These are phyloP conservation scores for Ceratocystis alfenasii DNA, from an alignment of 2,329 filamentous ascomycete genomes.

Conservation along the genomic window DNA sequence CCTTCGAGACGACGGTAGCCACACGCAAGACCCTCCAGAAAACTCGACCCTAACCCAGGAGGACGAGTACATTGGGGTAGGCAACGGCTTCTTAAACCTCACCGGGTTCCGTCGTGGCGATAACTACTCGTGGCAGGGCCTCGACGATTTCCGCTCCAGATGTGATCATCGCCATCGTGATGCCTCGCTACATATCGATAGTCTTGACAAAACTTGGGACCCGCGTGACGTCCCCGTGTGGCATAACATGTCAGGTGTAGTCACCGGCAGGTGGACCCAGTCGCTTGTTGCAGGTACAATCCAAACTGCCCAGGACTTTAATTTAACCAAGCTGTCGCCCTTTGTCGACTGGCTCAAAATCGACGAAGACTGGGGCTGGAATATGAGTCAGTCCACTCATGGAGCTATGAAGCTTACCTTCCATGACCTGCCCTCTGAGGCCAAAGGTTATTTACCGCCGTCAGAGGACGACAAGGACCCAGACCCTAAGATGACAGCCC, in stretches of 20 bases:
- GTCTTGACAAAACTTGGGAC: conserved; percentile 30
- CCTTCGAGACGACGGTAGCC: conserved; percentile 5
- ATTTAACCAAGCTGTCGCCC: conserved; percentile 53
- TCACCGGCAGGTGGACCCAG: conserved; percentile 65
- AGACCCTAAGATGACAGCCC: conserved; percentile 26
- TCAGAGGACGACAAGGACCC: conserved; percentile 17
- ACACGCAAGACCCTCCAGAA: conserved; percentile 6
- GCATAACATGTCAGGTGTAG: conserved; percentile 63
- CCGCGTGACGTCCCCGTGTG: conserved; percentile 43
- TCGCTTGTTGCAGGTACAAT: conserved; percentile 34
- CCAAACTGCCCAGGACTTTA: conserved; percentile 42
- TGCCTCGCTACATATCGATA: conserved; percentile 32
- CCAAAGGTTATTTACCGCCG: conserved; percentile 3
- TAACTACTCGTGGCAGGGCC: conserved; percentile 64
- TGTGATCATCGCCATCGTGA: conserved; percentile 41
- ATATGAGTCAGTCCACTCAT: conserved; percentile 56
- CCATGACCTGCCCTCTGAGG: conserved; percentile 19
- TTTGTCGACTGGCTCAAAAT: conserved; percentile 51
- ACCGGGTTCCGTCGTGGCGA: conserved; percentile 66
- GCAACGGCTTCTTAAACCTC: conserved; percentile 49
- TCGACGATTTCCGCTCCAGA: conserved; percentile 43
- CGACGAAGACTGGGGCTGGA: conserved; percentile 57
- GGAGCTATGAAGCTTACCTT: conserved; percentile 47
- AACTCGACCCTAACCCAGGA: conserved; percentile 16
- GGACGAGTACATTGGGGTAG: conserved; percentile 16